phyloP scores from a whole-genome alignment of 352 stramenopile species.

The Phytopythium helicoides region DNA sequence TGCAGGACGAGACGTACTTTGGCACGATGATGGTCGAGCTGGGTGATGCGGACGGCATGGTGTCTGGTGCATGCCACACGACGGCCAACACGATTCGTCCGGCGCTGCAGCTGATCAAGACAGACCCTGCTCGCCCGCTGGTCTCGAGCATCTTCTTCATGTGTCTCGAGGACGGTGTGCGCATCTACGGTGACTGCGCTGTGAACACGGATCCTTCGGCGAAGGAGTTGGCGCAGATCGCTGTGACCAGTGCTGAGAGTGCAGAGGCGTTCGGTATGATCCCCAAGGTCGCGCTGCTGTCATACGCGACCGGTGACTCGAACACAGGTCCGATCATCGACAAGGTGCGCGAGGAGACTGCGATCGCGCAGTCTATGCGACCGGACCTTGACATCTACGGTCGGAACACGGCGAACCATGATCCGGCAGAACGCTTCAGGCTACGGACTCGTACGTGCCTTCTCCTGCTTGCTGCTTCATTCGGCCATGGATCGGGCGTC shows the following conservation, averaged over 20 bases:
- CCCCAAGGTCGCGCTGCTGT: constrained; percentile 79
- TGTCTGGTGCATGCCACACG: constrained; percentile 80
- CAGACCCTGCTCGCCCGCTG: constrained; percentile 49
- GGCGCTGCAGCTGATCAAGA: constrained; percentile 89
- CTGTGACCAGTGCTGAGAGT: constrained; percentile 70
- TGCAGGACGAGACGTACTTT: constrained; percentile 78
- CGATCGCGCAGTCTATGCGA: constrained; percentile 60
- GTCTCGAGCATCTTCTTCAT: constrained; percentile 90
- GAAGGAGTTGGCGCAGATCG: constrained; percentile 77
- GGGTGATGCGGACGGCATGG: constrained; percentile 81
- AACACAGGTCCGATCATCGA: constrained; percentile 82
- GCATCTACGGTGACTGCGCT: constrained; percentile 84
- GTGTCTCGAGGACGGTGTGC: constrained; percentile 75
- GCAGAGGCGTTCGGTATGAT: constrained; percentile 77
- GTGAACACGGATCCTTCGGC: constrained; percentile 82
- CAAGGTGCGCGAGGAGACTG: constrained; percentile 80
- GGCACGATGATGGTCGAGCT: constrained; percentile 86
- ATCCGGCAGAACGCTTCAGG: too few relatives aligned
- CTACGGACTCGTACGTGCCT: too few relatives aligned
- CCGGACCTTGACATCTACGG: constrained; percentile 82
- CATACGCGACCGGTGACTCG: constrained; percentile 80
- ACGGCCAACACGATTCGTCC: constrained; percentile 88
- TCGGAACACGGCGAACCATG: too few relatives aligned
- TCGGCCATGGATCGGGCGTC: too few relatives aligned
- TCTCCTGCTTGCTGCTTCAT: too few relatives aligned